phyloP scores from a whole-genome alignment of 352 stramenopile genomes.

The Chrysophaeum taylorii region DNA sequence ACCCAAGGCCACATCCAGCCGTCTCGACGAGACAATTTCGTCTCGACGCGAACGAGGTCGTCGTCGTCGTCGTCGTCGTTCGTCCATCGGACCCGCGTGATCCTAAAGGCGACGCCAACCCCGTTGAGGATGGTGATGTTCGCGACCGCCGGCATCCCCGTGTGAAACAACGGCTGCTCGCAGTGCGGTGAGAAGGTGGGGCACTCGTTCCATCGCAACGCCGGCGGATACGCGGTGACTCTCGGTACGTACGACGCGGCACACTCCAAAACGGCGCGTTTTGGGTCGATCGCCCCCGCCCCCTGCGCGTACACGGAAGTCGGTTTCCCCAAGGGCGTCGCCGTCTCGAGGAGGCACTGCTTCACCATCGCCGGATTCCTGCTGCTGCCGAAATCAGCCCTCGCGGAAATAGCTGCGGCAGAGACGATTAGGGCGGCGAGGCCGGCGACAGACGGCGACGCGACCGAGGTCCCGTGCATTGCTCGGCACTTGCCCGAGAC shows the following conservation, averaged over 20 bases:
- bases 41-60: conserved; percentile 17
- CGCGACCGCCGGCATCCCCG: conserved; percentile 54
- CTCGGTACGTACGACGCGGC: conserved; percentile 18
- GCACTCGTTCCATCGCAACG: conserved; percentile 58
- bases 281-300: conserved; percentile 56
- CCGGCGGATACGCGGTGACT: conserved; percentile 48
- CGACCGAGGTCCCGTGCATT: conserved; percentile 65
- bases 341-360: conserved; percentile 16
- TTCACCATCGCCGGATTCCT: conserved; percentile 32
- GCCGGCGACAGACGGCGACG: conserved; percentile 61
- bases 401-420: conserved; percentile 44
- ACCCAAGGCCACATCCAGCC: conserved; percentile 52
- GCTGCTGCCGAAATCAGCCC: conserved; percentile 24
- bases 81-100: conserved; percentile 25
- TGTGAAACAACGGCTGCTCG: conserved; percentile 59
- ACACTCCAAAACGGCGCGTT: conserved; percentile 32
- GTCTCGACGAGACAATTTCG: conserved; percentile 20
- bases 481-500: conserved; percentile 39
- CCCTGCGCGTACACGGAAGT: conserved; percentile 66
- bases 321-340: conserved; percentile 5
- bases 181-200: conserved; percentile 72
- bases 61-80: conserved; percentile 31
- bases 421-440: conserved; percentile 58
- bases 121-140: conserved; percentile 54
- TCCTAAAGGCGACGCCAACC: conserved; percentile 47